Evolutionary conservation across 2,329 filamentous ascomycete species (phyloP).

Genomic region (Bipolaris bicolor): DNA sequence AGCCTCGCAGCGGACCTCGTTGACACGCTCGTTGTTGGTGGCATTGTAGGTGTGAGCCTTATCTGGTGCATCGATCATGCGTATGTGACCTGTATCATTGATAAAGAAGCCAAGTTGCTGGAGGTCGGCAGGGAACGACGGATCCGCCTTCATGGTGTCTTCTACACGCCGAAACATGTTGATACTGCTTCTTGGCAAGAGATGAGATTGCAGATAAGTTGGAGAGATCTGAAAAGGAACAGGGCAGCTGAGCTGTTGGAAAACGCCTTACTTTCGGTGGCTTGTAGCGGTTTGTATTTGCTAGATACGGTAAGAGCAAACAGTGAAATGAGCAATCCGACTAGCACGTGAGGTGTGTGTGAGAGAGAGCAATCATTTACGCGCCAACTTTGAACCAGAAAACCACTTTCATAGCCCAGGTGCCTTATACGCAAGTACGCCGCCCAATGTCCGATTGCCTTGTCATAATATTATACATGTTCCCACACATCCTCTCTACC

Average conservation of each 20-base stretch:
- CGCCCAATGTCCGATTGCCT: constrained; percentile 34
- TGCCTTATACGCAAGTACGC: constrained; percentile 32
- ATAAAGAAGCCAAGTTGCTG: constrained; percentile 79
- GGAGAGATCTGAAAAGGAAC: constrained; percentile 1
- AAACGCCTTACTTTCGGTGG: neutral
- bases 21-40: constrained; percentile 76
- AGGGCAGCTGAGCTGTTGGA: no score
- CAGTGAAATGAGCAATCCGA: constrained; percentile 11
- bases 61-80: constrained; percentile 69
- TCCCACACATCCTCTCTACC: constrained; percentile 62
- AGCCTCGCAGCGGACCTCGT: constrained; percentile 70
- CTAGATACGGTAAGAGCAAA: constrained; percentile 24
- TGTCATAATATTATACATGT: constrained; percentile 23
- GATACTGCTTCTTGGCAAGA: neutral
- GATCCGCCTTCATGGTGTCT: constrained; percentile 70
- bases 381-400: neutral
- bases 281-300: constrained; percentile 17
- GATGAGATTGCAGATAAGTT: neutral
- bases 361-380: neutral
- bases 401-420: constrained; percentile 17
- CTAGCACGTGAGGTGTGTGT: neutral
- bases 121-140: constrained; percentile 69
- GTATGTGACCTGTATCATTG: constrained; percentile 76
- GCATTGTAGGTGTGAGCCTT: constrained; percentile 76
- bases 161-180: constrained; percentile 77